Percentiles rank a stretch among this genome's conserved stretches.
phyloP scores from a whole-genome alignment of 345 rosid genomes.

The Punica granatum region DNA sequence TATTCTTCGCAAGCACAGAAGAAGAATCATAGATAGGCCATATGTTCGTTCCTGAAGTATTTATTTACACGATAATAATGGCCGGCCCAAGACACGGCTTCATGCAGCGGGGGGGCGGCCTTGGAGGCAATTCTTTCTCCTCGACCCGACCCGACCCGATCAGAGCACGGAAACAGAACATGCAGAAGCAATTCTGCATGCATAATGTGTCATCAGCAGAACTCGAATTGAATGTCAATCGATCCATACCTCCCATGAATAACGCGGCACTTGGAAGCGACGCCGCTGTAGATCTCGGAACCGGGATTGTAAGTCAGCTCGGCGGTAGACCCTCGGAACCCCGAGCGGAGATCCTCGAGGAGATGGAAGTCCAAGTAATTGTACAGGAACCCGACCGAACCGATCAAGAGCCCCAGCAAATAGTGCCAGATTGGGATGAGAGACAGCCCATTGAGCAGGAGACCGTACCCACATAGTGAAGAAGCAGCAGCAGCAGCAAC shows the following conservation, averaged over 20 bases:
- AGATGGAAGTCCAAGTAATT: constrained; percentile 63
- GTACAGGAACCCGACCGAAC: constrained; percentile 38
- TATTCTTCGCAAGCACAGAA: not conserved
- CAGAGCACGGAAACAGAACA: too few relatives aligned
- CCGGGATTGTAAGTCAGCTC: constrained; percentile 33
- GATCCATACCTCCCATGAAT: constrained; percentile 57
- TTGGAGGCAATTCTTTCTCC: not conserved
- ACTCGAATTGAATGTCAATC: not conserved
- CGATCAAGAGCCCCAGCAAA: constrained; percentile 19
- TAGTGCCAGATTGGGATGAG: constrained; percentile 52
- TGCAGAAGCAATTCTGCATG: too few relatives aligned
- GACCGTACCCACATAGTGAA: constrained; percentile 29
- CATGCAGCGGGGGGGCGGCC: too few relatives aligned
- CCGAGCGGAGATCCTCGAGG: constrained; percentile 41
- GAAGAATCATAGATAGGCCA: not conserved
- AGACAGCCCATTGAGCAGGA: constrained; percentile 34
- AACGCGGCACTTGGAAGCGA: constrained; percentile 57
- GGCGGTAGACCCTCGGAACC: constrained; percentile 37
- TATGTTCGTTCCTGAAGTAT: not conserved
- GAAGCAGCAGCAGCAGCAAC: constrained; percentile 11
- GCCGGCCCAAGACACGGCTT: not conserved
- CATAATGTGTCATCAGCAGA: too few relatives aligned
- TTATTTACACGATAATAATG: not conserved
- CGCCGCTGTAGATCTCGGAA: constrained; percentile 42
- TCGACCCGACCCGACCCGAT: too few relatives aligned